Evolutionary conservation across 768 basidiomycete species (phyloP).

Genomic region (Xerocomellus intermedius): DNA sequence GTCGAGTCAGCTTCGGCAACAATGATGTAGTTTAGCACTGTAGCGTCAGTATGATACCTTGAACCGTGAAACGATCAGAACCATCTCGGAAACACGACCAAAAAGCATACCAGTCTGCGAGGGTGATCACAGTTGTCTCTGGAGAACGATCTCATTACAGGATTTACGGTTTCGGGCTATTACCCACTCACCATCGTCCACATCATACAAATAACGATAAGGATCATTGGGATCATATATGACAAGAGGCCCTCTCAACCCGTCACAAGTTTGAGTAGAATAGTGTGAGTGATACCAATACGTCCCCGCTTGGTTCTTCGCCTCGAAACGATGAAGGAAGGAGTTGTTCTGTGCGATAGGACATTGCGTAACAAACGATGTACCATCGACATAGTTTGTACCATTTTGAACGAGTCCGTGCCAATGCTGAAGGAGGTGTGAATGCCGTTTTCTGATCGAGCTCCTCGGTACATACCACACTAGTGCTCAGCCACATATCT

Average conservation of each 20-base stretch:
- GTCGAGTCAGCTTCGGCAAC: slow-evolving; percentile 20
- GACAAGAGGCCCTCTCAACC: slow-evolving; percentile 38
- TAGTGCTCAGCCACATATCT: slow-evolving; percentile 50
- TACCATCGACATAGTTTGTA: slow-evolving; percentile 46
- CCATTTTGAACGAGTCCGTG: slow-evolving; percentile 49
- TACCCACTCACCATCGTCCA: slow-evolving; percentile 42
- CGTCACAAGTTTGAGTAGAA: slow-evolving; percentile 40
- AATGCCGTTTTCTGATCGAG: neutral
- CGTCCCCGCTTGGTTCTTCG: slow-evolving; percentile 24
- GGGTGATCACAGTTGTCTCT: slow-evolving; percentile 27
- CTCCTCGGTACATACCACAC: slow-evolving; percentile 33
- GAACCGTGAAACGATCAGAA: neutral
- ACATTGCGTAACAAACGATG: slow-evolving; percentile 37
- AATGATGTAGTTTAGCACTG: slow-evolving; percentile 19
- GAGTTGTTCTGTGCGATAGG: slow-evolving; percentile 26
- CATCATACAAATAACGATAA: slow-evolving; percentile 36
- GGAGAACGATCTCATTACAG: neutral
- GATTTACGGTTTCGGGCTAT: neutral
- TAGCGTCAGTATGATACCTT: slow-evolving; percentile 23
- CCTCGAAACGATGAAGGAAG: slow-evolving; percentile 23
- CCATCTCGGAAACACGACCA: neutral
- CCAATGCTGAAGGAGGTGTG: slow-evolving; percentile 44
- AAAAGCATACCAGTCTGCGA: slow-evolving; percentile 26
- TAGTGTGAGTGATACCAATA: slow-evolving; percentile 40
- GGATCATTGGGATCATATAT: slow-evolving; percentile 45